phyloP scores from a whole-genome alignment of 495 filamentous ascomycete species.

The Talaromyces thailandensis region DNA sequence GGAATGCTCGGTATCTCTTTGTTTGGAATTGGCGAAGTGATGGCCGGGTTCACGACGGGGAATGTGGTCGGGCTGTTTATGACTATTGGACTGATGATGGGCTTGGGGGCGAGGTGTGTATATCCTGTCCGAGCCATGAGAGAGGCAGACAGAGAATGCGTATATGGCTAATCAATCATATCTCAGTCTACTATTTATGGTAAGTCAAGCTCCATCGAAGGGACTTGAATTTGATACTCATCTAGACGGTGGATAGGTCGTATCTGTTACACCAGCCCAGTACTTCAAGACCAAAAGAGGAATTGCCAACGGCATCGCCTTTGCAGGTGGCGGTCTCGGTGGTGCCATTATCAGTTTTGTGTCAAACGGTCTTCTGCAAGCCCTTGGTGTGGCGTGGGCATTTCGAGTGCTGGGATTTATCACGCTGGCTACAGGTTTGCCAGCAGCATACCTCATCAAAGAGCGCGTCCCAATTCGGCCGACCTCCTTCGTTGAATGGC shows the following conservation, averaged over 20 bases:
- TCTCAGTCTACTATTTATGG: slow-evolving; percentile 18
- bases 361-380: slow-evolving; percentile 34
- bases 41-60: slow-evolving; percentile 37
- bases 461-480: slow-evolving; percentile 38
- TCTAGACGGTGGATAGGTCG: slow-evolving; percentile 16
- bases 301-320: slow-evolving; percentile 48
- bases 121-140: background rate
- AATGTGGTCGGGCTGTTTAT: slow-evolving; percentile 46
- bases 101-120: slow-evolving; percentile 38
- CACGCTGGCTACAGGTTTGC: slow-evolving; percentile 39
- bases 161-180: background rate
- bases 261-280: slow-evolving; percentile 40
- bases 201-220: slow-evolving; percentile 13
- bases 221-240: background rate
- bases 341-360: slow-evolving; percentile 41
- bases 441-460: slow-evolving; percentile 48
- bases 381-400: slow-evolving; percentile 43
- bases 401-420: slow-evolving; percentile 43
- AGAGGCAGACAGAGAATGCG: too few relatives aligned
- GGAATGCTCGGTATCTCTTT: slow-evolving; percentile 36
- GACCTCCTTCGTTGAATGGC: slow-evolving; percentile 41
- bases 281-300: slow-evolving; percentile 47
- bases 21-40: slow-evolving; percentile 37
- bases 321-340: slow-evolving; percentile 44
- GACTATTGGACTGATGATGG: slow-evolving; percentile 46